Evolutionary conservation across 305 asterid genomes (phyloP), one percentile per base, ranked within the genome.

Genomic region (Fraxinus sp.): DNA sequence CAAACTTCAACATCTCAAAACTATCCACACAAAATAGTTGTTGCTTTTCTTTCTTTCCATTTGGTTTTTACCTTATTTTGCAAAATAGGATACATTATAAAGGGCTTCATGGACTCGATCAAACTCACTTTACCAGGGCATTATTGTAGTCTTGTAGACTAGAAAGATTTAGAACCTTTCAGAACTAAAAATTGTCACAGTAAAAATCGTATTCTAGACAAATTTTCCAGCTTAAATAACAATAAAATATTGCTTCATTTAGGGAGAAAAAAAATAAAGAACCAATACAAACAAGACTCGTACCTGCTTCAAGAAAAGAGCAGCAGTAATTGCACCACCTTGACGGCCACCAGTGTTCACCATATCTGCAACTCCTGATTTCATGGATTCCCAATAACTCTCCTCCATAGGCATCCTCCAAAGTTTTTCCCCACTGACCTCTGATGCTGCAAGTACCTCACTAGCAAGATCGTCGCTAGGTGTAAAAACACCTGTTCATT

Each of bases 231-330:
- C 35, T 8, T 64, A 24, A 64, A 64, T 1, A 64, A 26, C 28
- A 10, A 9, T 24, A 57, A 57, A 57, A 57, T 7, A 8, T 64
- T 26, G 5, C 73, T 64, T 26, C 73, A 64, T 24, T 64, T 10
- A 64, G 28, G 16, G 35, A 24, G 73, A 59, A 41, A 41, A 41
- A 41, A 59, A 20, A 20, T 8, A 64, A 64, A 9, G 35, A 64
- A 64, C 33, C 13, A 62, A 62, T 18, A 22, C 14, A 62, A 20
- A 62, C 30, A 62, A 62, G 32, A 62, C 71, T 26, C 75, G 70
- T 89, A 93, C 98, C 98, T 93, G 98, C 88, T 93, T 96, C 91
- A 96, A 90, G 95, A 96, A 96, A 86, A 96, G 95, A 83, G 99
- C 98, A 26, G 99, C 99, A 0, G 94, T 91, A 84, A 96, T 96